Evolutionary conservation across 805 yeast genomes (phyloP).

Genomic region (Starmerella ratchasimensis): DNA sequence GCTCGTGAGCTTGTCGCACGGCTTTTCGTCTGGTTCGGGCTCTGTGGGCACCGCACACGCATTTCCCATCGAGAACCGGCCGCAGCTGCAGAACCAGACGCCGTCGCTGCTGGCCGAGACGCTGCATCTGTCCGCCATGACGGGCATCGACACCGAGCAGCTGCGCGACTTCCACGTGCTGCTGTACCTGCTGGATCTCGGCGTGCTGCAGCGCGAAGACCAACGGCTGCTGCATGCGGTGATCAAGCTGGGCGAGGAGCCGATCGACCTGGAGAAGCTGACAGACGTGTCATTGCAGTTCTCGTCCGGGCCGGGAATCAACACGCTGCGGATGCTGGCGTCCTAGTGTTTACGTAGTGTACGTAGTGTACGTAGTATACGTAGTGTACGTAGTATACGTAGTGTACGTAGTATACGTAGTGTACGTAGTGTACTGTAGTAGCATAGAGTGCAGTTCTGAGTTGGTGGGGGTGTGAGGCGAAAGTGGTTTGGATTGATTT

Average conservation of each 20-base stretch:
- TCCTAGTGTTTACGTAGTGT: too few species aligned
- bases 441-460: too few species aligned
- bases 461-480: too few species aligned
- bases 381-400: too few species aligned
- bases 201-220: constrained; percentile 46
- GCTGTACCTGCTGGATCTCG: constrained; percentile 41
- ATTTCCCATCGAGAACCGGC: constrained; percentile 73
- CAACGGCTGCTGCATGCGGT: constrained; percentile 32
- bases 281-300: constrained; percentile 13
- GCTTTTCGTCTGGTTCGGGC: constrained; percentile 47
- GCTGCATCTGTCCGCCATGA: constrained; percentile 28
- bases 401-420: too few species aligned
- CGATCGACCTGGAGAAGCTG: constrained; percentile 21
- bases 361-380: too few species aligned
- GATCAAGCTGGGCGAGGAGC: constrained; percentile 1
- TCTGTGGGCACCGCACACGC: neutral
- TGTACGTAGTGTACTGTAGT: too few species aligned
- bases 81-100: constrained; percentile 62
- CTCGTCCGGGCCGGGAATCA: constrained; percentile 16
- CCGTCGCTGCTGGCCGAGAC: constrained; percentile 40
- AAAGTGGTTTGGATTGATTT: too few species aligned
- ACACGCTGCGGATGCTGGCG: constrained; percentile 18
- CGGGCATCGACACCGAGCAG: constrained; percentile 13
- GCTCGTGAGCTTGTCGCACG: constrained; percentile 78
- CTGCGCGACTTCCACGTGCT: constrained; percentile 69